Percentiles rank a stretch among this genome's conserved stretches.
Evolutionary conservation across 495 filamentous ascomycete species (phyloP).

Genomic region (Haplographium delicatum): DNA sequence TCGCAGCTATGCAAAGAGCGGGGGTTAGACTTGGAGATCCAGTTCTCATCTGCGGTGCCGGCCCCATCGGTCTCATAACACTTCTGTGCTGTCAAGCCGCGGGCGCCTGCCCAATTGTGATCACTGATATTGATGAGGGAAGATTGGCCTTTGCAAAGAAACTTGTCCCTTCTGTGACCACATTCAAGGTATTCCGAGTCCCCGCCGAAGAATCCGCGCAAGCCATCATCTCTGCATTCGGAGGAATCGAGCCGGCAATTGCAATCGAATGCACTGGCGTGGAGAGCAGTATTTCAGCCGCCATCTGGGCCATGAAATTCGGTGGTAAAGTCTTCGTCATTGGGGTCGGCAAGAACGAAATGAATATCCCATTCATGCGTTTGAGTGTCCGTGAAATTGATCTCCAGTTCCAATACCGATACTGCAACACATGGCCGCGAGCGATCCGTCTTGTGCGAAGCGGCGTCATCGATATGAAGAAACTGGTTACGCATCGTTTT

Average conservation of each 20-base stretch:
- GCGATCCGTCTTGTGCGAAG: constrained; percentile 84
- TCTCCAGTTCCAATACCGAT: constrained; percentile 92
- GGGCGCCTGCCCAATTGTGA: constrained; percentile 78
- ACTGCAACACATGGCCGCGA: constrained; percentile 90
- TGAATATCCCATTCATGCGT: constrained; percentile 90
- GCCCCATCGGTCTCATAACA: constrained; percentile 84
- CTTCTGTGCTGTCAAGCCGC: constrained; percentile 76
- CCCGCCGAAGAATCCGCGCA: constrained; percentile 65
- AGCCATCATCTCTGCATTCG: constrained; percentile 56
- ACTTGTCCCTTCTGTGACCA: constrained; percentile 64
- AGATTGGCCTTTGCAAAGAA: constrained; percentile 77
- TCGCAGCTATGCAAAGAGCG: constrained; percentile 78
- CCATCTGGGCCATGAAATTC: constrained; percentile 85
- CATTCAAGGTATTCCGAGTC: constrained; percentile 67
- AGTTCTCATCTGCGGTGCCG: constrained; percentile 81
- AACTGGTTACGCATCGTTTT: constrained; percentile 84
- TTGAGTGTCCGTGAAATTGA: constrained; percentile 87
- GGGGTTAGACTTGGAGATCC: constrained; percentile 75
- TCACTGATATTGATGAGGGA: constrained; percentile 88
- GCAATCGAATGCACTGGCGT: constrained; percentile 89
- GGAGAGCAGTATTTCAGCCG: constrained; percentile 78
- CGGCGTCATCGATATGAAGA: constrained; percentile 71
- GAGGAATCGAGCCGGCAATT: constrained; percentile 65
- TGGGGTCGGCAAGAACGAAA: constrained; percentile 90
- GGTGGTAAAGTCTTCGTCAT: constrained; percentile 93